Evolutionary conservation across 116 monocot genomes (phyloP).

Genomic region (Cymodocea nodosa): DNA sequence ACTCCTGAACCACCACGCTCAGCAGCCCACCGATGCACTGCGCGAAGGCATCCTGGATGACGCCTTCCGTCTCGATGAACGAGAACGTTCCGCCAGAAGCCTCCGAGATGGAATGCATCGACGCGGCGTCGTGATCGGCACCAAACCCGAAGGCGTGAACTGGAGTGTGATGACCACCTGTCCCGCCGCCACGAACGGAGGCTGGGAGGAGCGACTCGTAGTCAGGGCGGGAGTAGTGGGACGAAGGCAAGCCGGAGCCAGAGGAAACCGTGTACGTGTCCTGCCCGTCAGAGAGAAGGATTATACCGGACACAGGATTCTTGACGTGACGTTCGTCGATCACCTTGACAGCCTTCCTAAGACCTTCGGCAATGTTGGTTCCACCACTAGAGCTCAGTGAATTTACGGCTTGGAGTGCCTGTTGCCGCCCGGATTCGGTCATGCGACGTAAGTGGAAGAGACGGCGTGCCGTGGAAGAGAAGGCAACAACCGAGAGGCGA

Average conservation of each 20-base stretch:
- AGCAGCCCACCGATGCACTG: slow-evolving; percentile 78
- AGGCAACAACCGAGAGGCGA: slow-evolving; percentile 60
- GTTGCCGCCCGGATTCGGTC: slow-evolving; percentile 38
- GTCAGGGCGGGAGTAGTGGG: neutral
- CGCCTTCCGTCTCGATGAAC: slow-evolving; percentile 50
- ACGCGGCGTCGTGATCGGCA: slow-evolving; percentile 47
- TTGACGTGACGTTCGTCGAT: slow-evolving; percentile 40
- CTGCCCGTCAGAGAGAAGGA: slow-evolving; percentile 68
- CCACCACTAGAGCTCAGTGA: slow-evolving; percentile 37
- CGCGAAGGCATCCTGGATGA: slow-evolving; percentile 67
- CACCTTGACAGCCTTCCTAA: slow-evolving; percentile 44
- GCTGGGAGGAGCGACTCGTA: slow-evolving; percentile 30
- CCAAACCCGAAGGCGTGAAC: slow-evolving; percentile 76
- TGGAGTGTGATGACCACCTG: slow-evolving; percentile 16
- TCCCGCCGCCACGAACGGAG: slow-evolving; percentile 17
- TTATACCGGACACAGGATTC: slow-evolving; percentile 53
- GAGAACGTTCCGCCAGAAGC: slow-evolving; percentile 70
- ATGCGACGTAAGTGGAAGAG: slow-evolving; percentile 60
- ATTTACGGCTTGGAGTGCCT: slow-evolving; percentile 55
- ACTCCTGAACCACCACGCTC: slow-evolving; percentile 59
- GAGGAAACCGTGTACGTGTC: slow-evolving; percentile 35
- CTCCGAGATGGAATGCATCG: slow-evolving; percentile 55
- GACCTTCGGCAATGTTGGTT: slow-evolving; percentile 75
- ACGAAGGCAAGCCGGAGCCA: neutral
- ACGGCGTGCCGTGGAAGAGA: slow-evolving; percentile 61